phyloP scores from a whole-genome alignment of 148 eudicot species.

The Nyssa sinensis region DNA sequence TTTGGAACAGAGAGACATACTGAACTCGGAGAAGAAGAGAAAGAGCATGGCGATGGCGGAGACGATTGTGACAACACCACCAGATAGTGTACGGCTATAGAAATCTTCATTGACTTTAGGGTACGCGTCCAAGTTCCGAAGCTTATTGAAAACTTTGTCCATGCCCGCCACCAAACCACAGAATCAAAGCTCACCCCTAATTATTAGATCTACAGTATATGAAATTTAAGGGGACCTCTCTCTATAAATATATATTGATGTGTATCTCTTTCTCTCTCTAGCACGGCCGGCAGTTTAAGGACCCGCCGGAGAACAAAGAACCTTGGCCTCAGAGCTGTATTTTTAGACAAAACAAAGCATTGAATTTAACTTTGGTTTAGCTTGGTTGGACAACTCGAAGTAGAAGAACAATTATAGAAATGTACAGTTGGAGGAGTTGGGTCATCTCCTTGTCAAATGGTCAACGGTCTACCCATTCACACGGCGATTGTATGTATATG shows the following conservation, averaged over 20 bases:
- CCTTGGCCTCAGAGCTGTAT: neutral
- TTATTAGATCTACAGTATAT: neutral
- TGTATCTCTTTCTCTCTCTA: neutral
- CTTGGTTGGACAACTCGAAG: too few relatives aligned
- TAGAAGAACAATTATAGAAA: too few relatives aligned
- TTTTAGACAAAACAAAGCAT: too few relatives aligned
- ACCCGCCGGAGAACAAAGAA: neutral
- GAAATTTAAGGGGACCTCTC: neutral
- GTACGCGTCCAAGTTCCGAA: conserved; percentile 86
- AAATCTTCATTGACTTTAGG: conserved; percentile 96
- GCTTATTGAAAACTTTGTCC: conserved; percentile 52
- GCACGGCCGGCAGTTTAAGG: neutral
- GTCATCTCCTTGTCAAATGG: too few relatives aligned
- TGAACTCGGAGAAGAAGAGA: conserved; percentile 81
- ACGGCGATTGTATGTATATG: too few relatives aligned
- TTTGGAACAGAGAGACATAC: conserved; percentile 36
- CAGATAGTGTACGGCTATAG: conserved; percentile 80
- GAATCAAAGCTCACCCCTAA: neutral
- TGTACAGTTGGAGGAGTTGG: too few relatives aligned
- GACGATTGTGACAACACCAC: conserved; percentile 75
- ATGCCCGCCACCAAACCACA: conserved; percentile 25
- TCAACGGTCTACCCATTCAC: too few relatives aligned
- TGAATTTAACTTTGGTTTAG: too few relatives aligned
- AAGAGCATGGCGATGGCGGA: conserved; percentile 63
- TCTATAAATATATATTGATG: too few relatives aligned